These are phyloP conservation scores for Colletotrichum destructivum DNA, from an alignment of 2,329 filamentous ascomycete species.

Conservation along the genomic window DNA sequence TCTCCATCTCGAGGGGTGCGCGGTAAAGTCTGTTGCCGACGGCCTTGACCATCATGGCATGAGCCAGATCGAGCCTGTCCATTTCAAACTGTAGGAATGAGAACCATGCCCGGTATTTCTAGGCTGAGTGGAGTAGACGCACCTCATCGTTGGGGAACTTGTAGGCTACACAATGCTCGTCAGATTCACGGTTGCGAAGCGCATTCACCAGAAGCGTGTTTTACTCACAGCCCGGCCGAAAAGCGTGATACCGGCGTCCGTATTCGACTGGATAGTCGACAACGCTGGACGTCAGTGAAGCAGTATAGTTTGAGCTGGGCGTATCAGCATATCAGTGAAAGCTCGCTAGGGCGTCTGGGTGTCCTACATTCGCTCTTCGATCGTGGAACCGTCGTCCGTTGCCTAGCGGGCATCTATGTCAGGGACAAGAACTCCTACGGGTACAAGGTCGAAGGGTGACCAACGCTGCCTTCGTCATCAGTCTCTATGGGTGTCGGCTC, in stretches of 20 bases:
- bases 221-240: constrained; percentile 16
- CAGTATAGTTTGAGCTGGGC: background rate
- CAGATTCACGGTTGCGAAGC: background rate
- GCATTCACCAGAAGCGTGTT: background rate
- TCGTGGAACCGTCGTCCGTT: background rate
- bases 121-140: background rate
- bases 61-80: constrained; percentile 15
- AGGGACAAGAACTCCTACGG: no score
- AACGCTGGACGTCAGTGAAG: constrained; percentile 13
- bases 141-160: constrained; percentile 55
- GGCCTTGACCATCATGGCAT: constrained; percentile 5
- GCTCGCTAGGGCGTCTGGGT: background rate
- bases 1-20: background rate
- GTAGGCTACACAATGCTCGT: constrained; percentile 33
- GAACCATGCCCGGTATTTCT: background rate
- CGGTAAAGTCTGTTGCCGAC: constrained; percentile 11
- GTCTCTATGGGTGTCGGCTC: background rate
- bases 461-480: background rate
- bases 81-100: background rate
- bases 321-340: background rate
- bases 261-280: constrained; percentile 18
- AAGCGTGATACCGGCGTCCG: constrained; percentile 10
- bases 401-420: background rate
- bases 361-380: background rate
- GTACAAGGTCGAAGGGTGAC: background rate